Base-by-base conservation (phyloP, 73 alveolate species). In the Paramecium sonneborni region DNA sequence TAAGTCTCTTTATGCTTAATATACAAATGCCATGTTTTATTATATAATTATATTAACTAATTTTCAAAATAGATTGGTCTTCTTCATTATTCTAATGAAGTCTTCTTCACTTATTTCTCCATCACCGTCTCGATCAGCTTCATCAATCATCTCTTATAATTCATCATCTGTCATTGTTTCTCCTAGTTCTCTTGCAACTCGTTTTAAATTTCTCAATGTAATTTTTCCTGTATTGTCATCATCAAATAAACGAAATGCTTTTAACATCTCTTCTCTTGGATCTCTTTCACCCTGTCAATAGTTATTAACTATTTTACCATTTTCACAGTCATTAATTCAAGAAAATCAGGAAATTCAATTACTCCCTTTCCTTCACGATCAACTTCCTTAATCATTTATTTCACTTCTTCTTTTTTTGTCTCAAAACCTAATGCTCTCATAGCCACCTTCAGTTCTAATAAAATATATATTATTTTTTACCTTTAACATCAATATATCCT, bases 381-480 rank as follows among this genome's bases (percentile, higher is more conserved):
- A 43, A 96, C 96, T 56, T 97, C 99, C 68, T 95, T 88, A 92
- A 97, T 96, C 96, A 96, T 96, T 69, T 95, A 88, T 70, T 95
- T 95, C 82, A 97, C 96, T 86, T 97, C 99, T 93, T 98, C 99
- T 95, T 98, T 98, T 95, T 97, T 98, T 30, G 99, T 99, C 92
- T 98, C 99, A 92, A 98, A 98, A 23, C 99, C 99, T 39, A 98
- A 96, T 23, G 99, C 99, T 21, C 99, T 85, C 99, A 98, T 98
- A 46, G 99, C 99, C 20, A 98, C 99, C 84, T 97, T 97, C 23
- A 97, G 97, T 94, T 95, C 99, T 52, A 52, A 52, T 76, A 30
- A 87, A 92, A 72, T 37, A 86, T 79, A 38, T 23, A 85, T 86
- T 68, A 74, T 14, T n/a, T 37, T 12, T 0, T 79, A 79, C 90